phyloP scores from a whole-genome alignment of 805 yeast genomes.

The Blastobotrys muscicola region DNA sequence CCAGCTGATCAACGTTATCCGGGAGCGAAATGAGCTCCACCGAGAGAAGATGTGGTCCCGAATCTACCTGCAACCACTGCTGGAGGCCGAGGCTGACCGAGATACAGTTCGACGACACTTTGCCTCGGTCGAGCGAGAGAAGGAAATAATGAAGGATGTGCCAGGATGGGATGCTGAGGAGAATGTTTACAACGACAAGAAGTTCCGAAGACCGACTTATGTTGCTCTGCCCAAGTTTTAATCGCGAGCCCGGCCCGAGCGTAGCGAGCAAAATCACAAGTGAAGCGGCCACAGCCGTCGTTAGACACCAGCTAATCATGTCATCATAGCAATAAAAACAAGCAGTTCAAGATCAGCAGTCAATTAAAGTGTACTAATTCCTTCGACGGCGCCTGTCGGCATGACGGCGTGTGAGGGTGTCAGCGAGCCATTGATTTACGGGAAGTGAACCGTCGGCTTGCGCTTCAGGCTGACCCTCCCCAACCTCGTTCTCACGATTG shows the following conservation, averaged over 20 bases:
- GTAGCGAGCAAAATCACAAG: too few relatives aligned
- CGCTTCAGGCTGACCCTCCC: too few relatives aligned
- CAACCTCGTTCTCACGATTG: too few relatives aligned
- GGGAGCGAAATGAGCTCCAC: slow-evolving; percentile 61
- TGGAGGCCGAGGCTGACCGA: slow-evolving; percentile 77
- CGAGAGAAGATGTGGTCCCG: slow-evolving; percentile 76
- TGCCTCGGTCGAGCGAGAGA: slow-evolving; percentile 61
- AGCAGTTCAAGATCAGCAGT: too few relatives aligned
- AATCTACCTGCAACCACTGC: slow-evolving; percentile 58
- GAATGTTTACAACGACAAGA: slow-evolving; percentile 37
- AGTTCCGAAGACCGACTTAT: slow-evolving; percentile 30
- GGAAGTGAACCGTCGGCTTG: too few relatives aligned
- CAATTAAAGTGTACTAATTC: too few relatives aligned
- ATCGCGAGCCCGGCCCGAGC: not conserved
- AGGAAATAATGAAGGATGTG: slow-evolving; percentile 52
- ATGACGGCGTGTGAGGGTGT: too few relatives aligned
- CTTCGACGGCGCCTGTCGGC: too few relatives aligned
- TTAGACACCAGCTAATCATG: too few relatives aligned
- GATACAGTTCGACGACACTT: slow-evolving; percentile 61
- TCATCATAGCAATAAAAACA: too few relatives aligned
- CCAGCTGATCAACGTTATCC: slow-evolving; percentile 52
- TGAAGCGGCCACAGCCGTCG: not conserved
- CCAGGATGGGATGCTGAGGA: slow-evolving; percentile 52
- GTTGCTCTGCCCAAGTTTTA: slow-evolving; percentile 25
- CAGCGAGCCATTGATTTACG: too few relatives aligned